Conservation (phyloP, 257 asterid species). For the Fraxinus cuspidata region DNA sequence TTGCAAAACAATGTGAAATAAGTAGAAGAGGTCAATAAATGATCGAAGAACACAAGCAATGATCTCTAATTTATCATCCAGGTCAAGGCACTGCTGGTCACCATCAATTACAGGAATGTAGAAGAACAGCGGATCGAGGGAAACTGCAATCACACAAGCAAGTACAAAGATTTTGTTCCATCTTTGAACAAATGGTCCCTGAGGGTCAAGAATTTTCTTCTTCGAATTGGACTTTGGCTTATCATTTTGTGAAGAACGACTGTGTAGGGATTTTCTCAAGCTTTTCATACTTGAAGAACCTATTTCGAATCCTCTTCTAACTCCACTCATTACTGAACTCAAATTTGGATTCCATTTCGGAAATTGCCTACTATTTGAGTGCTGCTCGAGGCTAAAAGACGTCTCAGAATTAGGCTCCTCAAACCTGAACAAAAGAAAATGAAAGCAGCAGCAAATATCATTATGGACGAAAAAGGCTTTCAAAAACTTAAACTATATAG, state of each 20-base stretch:
- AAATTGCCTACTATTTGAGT: conserved; percentile 15
- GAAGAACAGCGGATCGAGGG: conserved; percentile 68
- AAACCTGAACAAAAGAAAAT: conserved; percentile 37
- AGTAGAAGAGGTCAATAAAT: conserved; percentile 50
- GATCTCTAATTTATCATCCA: conserved; percentile 45
- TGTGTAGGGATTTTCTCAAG: conserved; percentile 30
- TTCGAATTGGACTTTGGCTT: conserved; percentile 17
- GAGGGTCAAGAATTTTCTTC: conserved; percentile 54
- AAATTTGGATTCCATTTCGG: conserved; percentile 30
- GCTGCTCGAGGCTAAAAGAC: conserved; percentile 20
- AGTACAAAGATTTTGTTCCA: conserved; percentile 64
- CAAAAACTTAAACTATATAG: neutral
- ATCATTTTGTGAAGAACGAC: conserved; percentile 18
- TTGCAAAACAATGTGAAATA: conserved; percentile 56
- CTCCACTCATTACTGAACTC: conserved; percentile 29
- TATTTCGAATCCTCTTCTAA: conserved; percentile 33
- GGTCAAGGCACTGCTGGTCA: conserved; percentile 38
- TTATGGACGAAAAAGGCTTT: neutral
- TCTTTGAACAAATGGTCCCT: conserved; percentile 45
- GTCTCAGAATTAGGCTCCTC: conserved; percentile 40
- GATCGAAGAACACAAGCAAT: conserved; percentile 59
- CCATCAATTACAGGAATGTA: conserved; percentile 55
- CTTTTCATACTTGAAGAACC: conserved; percentile 35
- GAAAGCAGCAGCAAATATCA: neutral
- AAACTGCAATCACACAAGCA: conserved; percentile 48